phyloP scores from a whole-genome alignment of 2,329 filamentous ascomycete genomes.

The Aspergillus uvarum region DNA sequence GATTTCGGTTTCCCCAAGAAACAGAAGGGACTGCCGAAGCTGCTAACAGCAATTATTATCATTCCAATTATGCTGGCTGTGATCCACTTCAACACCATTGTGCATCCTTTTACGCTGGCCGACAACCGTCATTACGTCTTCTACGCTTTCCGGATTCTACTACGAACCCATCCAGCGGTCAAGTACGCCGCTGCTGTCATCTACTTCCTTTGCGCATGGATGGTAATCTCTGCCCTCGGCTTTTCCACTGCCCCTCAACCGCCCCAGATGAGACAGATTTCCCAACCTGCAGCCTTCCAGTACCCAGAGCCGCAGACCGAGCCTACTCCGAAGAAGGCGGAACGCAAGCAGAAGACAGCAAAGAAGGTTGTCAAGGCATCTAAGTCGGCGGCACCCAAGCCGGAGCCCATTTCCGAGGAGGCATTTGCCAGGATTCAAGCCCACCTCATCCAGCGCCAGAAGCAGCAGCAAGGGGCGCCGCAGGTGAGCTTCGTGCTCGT shows the following conservation, averaged over 20 bases:
- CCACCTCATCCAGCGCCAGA: slow-evolving; percentile 32
- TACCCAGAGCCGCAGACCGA: slow-evolving; percentile 7
- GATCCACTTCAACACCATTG: slow-evolving; percentile 82
- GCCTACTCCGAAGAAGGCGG: slow-evolving; percentile 18
- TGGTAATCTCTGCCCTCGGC: slow-evolving; percentile 64
- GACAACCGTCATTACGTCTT: slow-evolving; percentile 98
- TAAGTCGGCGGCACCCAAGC: slow-evolving; percentile 20
- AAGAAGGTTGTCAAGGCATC: slow-evolving; percentile 19
- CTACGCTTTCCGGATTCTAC: slow-evolving; percentile 84
- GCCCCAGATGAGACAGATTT: slow-evolving; percentile 17
- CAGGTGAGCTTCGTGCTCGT: slow-evolving; percentile 57
- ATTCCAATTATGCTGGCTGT: slow-evolving; percentile 47
- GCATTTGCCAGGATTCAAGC: slow-evolving; percentile 30
- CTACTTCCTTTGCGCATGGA: slow-evolving; percentile 71
- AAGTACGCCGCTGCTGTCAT: slow-evolving; percentile 67
- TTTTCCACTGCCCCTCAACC: slow-evolving; percentile 32
- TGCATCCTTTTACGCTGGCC: slow-evolving; percentile 93
- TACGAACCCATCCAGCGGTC: slow-evolving; percentile 63
- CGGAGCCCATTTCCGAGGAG: slow-evolving; percentile 27
- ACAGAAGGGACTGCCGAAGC: slow-evolving; percentile 39
- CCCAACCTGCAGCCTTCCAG: not conserved
- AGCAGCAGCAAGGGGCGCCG: slow-evolving; percentile 28
- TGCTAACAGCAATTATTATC: slow-evolving; percentile 37
- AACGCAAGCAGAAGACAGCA: slow-evolving; percentile 22
- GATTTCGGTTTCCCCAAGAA: slow-evolving; percentile 34